phyloP scores from a whole-genome alignment of 2,329 filamentous ascomycete genomes.

The Hypoxylon sp. region DNA sequence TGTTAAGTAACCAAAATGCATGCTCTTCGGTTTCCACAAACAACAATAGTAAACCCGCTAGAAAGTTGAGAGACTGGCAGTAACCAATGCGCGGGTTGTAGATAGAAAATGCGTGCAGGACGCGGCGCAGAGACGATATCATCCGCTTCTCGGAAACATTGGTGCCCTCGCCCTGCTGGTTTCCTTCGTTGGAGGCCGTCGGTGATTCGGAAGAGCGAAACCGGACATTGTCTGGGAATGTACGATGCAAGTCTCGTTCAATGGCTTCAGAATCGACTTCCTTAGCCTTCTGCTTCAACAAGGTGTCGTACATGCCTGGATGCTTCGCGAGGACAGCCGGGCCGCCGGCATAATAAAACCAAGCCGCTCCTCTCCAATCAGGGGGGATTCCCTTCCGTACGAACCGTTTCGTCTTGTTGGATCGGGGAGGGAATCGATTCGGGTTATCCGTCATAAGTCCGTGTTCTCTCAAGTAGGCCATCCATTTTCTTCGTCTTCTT shows the following conservation, averaged over 20 bases:
- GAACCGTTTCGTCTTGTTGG: constrained; percentile 87
- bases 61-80: constrained; percentile 95
- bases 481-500: constrained; percentile 85
- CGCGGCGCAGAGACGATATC: constrained; percentile 82
- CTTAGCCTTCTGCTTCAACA: constrained; percentile 74
- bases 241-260: constrained; percentile 91
- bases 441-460: constrained; percentile 78
- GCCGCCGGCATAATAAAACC: constrained; percentile 96
- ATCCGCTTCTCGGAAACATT: constrained; percentile 75
- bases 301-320: constrained; percentile 78
- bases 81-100: constrained; percentile 94
- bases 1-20: constrained; percentile 90
- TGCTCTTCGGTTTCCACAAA: constrained; percentile 92
- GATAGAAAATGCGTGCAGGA: constrained; percentile 88
- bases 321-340: constrained; percentile 82
- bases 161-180: constrained; percentile 50
- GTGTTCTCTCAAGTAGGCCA: constrained; percentile 78
- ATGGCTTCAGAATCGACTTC: constrained; percentile 87
- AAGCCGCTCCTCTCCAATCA: constrained; percentile 93
- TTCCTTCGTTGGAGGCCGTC: constrained; percentile 52
- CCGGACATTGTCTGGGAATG: constrained; percentile 91
- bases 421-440: constrained; percentile 81
- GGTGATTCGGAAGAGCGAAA: constrained; percentile 74
- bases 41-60: constrained; percentile 87
- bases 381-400: constrained; percentile 93